Evolutionary conservation across 225 moss, liverwort and hornwort species (phyloP).

Genomic region (Ulota crispa): DNA sequence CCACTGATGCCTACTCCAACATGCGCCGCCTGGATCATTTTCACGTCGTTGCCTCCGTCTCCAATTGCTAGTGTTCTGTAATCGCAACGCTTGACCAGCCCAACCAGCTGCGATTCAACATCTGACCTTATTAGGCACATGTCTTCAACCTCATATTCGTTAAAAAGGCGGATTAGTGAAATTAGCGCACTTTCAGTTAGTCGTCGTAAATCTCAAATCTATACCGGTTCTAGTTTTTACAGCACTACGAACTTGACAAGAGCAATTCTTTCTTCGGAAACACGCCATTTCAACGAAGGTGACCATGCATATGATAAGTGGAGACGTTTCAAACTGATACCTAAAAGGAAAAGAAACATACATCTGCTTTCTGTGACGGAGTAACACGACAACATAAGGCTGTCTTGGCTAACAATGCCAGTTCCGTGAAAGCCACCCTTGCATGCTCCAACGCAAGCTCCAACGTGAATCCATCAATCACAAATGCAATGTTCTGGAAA

Average conservation of each 20-base stretch:
- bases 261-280: background rate
- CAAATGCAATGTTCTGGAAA: constrained; percentile 88
- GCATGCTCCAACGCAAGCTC: constrained; percentile 75
- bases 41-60: constrained; percentile 99
- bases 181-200: background rate
- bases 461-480: constrained; percentile 84
- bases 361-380: constrained; percentile 95
- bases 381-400: constrained; percentile 98
- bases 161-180: background rate
- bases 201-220: background rate
- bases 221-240: background rate
- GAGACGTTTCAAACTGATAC: constrained; percentile 6
- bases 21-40: constrained; percentile 99
- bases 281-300: background rate
- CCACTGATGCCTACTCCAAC: constrained; percentile 99
- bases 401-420: constrained; percentile 90
- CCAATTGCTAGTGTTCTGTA: constrained; percentile 95
- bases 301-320: background rate
- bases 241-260: background rate
- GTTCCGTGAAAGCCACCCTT: constrained; percentile 69
- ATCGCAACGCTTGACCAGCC: constrained; percentile 90
- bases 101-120: constrained; percentile 70
- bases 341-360: constrained; percentile 15
- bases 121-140: constrained; percentile 18
- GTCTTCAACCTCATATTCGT: background rate